Evolutionary conservation across 1,284 basidiomycete species (phyloP).

Genomic region (Kwoniella shivajii): DNA sequence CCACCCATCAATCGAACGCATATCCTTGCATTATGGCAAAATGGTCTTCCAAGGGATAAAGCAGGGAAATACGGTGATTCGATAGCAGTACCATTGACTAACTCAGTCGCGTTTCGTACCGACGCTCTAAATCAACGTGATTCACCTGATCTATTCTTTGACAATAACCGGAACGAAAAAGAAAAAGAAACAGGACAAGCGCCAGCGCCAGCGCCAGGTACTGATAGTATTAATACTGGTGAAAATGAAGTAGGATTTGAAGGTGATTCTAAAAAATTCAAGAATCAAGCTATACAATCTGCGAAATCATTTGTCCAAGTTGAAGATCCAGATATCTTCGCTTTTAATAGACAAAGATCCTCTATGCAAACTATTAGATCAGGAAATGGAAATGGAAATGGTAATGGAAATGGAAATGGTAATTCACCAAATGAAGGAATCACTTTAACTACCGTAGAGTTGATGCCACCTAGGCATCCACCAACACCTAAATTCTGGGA

Average conservation of each 20-base stretch:
- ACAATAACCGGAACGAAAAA: too few relatives aligned
- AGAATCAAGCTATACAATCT: conserved; percentile 26
- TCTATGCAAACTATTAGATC: conserved; percentile 2
- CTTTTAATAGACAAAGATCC: conserved; percentile 4
- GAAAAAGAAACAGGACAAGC: too few relatives aligned
- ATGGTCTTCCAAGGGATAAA: conserved; percentile 38
- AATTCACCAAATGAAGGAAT: conserved; percentile 11
- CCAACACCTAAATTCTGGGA: conserved; percentile 33
- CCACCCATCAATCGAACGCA: conserved; percentile 37
- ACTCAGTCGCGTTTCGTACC: conserved; percentile 26
- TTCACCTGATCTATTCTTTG: conserved; percentile 14
- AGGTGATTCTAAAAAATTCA: conserved; percentile 23
- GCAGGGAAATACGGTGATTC: conserved; percentile 20
- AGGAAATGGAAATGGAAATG: background rate
- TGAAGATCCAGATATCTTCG: conserved; percentile 21
- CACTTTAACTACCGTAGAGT: conserved; percentile 34
- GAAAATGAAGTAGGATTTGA: too few relatives aligned
- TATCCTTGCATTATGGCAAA: conserved; percentile 36
- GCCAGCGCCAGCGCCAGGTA: conserved; percentile 5
- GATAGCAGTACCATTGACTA: conserved; percentile 35
- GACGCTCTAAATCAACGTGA: conserved; percentile 26
- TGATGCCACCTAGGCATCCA: conserved; percentile 42
- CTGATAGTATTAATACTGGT: background rate
- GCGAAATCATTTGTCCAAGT: conserved; percentile 23
- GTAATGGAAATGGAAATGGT: conserved; percentile 6